Percentiles rank a stretch among this genome's conserved stretches.
These are phyloP conservation scores for Pyracantha coccinea DNA, from an alignment of 331 rosid species.

Conservation along the genomic window DNA sequence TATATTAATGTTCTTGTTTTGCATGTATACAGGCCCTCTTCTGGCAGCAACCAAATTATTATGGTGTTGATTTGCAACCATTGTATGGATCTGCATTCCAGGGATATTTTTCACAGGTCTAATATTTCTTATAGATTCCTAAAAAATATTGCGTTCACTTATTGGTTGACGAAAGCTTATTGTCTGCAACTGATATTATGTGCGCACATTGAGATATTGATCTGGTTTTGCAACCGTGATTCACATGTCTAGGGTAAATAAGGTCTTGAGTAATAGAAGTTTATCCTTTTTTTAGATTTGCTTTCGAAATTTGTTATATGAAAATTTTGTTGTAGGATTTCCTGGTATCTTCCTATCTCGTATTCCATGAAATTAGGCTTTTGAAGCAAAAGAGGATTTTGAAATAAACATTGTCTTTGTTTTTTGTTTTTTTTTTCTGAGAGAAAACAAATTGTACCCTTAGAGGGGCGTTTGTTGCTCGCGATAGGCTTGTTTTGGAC, in stretches of 20 bases:
- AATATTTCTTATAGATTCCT: conserved; percentile 4
- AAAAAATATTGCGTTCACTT: not conserved
- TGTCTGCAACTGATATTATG: not conserved
- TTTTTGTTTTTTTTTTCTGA: not conserved
- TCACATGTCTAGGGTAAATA: not conserved
- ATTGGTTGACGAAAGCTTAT: not conserved
- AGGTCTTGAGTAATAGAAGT: not conserved
- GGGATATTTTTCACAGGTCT: conserved; percentile 89
- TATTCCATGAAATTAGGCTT: not conserved
- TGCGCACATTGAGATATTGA: not conserved
- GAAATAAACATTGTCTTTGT: not conserved
- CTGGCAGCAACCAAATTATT: conserved; percentile 93
- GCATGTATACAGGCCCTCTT: conserved; percentile 60
- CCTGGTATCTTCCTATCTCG: not conserved
- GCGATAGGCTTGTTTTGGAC: no score
- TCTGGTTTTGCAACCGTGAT: not conserved
- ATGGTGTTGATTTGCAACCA: conserved; percentile 86
- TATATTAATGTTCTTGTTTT: conserved; percentile 7
- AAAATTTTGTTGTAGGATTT: not conserved
- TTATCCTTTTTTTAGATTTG: not conserved
- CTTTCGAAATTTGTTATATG: no score
- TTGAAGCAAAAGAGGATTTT: not conserved
- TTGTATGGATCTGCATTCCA: conserved; percentile 80
- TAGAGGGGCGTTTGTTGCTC: no score
- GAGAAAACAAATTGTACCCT: not conserved